A percentile compares a stretch with the other conserved stretches of the same genome.
phyloP scores from a whole-genome alignment of 768 basidiomycete species.

The Rhizopogon roseolus region DNA sequence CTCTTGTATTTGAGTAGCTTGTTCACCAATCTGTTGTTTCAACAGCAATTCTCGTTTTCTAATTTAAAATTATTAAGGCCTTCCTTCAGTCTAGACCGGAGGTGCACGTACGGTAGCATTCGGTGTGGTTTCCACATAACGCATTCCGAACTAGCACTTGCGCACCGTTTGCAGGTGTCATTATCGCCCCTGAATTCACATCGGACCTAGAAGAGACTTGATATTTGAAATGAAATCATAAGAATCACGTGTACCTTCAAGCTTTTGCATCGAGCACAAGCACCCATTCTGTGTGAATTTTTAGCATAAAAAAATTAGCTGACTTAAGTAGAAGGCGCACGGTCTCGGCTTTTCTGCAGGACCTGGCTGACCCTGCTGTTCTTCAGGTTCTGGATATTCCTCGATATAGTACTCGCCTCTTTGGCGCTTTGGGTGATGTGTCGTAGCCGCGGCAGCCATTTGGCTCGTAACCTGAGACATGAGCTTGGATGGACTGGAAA shows the following conservation, averaged over 20 bases:
- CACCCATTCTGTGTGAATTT: conserved; percentile 40
- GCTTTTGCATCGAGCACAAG: conserved; percentile 68
- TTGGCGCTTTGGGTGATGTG: conserved; percentile 7
- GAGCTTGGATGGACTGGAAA: conserved; percentile 22
- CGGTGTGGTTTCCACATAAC: conserved; percentile 76
- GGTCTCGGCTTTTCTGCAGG: conserved; percentile 13
- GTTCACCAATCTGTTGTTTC: conserved; percentile 68
- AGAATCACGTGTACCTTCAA: conserved; percentile 33
- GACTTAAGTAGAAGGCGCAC: conserved; percentile 10
- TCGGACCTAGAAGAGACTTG: conserved; percentile 42
- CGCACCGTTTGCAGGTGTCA: conserved; percentile 73
- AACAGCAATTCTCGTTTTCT: conserved; percentile 83
- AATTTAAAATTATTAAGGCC: not conserved
- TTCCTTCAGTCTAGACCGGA: not conserved
- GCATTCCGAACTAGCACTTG: conserved; percentile 67
- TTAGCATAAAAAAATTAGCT: not conserved
- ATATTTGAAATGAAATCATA: not conserved
- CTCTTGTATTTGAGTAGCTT: conserved; percentile 66
- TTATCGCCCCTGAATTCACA: conserved; percentile 72
- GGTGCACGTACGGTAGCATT: conserved; percentile 61
- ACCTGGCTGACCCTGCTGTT: conserved; percentile 13
- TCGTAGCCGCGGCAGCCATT: not conserved
- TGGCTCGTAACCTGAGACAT: conserved; percentile 20
- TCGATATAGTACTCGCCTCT: conserved; percentile 16
- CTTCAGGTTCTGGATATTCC: conserved; percentile 14